Percentiles rank a stretch among this genome's conserved stretches.
Conservation (phyloP, 2,329 filamentous ascomycete genomes). For the Fusarium acutatum region DNA sequence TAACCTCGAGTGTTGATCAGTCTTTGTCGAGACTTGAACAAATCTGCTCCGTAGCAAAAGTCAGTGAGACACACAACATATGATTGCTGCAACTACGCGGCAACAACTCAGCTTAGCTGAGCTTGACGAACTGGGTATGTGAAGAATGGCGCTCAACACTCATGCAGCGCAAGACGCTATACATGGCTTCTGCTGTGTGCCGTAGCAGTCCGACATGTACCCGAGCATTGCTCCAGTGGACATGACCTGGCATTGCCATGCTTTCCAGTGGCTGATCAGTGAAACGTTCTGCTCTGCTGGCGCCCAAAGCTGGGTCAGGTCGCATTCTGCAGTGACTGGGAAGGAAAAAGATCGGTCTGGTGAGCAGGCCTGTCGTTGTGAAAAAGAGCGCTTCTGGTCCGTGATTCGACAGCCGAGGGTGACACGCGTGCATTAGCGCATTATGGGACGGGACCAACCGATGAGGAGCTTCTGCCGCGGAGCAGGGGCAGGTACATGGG, state of each 20-base stretch:
- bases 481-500: constrained; percentile 30
- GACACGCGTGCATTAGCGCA: constrained; percentile 57
- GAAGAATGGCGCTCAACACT: background rate
- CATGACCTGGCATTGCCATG: constrained; percentile 6
- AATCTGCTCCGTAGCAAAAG: background rate
- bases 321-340: constrained; percentile 10
- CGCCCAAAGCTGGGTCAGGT: constrained; percentile 8
- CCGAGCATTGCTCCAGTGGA: background rate
- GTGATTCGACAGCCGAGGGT: constrained; percentile 52
- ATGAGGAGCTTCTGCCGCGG: constrained; percentile 48
- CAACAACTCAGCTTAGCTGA: background rate
- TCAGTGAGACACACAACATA: constrained; percentile 9
- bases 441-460: constrained; percentile 58
- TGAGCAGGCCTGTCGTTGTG: constrained; percentile 36
- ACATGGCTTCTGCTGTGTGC: constrained; percentile 12
- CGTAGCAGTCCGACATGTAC: constrained; percentile 17
- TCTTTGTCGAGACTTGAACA: background rate
- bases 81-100: constrained; percentile 16
- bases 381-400: constrained; percentile 30
- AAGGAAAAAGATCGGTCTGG: constrained; percentile 36
- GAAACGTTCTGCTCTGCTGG: constrained; percentile 27
- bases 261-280: constrained; percentile 20
- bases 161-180: constrained; percentile 14
- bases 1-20: background rate
- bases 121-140: background rate